Percentiles rank a stretch among this genome's conserved stretches.
Conservation (phyloP, 139 green algal genomes). For the Closterium sp. region DNA sequence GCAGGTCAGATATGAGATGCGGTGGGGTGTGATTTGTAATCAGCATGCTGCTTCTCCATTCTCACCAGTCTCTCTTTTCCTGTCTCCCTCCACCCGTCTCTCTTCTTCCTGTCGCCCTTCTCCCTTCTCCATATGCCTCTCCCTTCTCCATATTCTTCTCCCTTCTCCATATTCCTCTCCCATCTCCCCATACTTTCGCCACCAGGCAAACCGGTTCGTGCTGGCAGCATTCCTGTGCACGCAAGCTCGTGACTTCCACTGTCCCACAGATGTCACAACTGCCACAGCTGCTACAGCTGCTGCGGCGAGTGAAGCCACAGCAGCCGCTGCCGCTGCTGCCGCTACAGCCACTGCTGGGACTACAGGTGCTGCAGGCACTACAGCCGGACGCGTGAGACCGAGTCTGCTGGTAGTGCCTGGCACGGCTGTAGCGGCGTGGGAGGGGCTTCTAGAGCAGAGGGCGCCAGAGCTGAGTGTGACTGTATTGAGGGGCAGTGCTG, state of each 20-base stretch:
- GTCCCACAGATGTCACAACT: background rate
- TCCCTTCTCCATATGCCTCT: too few relatives aligned
- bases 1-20: background rate
- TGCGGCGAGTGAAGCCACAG: background rate
- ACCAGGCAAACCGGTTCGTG: background rate
- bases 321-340: too few relatives aligned
- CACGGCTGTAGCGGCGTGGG: background rate
- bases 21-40: background rate
- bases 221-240: background rate
- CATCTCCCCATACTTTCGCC: too few relatives aligned
- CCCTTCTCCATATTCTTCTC: too few relatives aligned
- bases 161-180: too few relatives aligned
- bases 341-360: background rate
- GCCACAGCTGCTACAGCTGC: background rate
- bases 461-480: background rate
- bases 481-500: background rate
- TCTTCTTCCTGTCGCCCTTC: too few relatives aligned
- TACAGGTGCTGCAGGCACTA: background rate
- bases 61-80: background rate
- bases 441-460: background rate
- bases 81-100: background rate
- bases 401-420: background rate
- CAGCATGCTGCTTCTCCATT: background rate
- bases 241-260: background rate
- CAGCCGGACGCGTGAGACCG: background rate